Evolutionary conservation across 352 stramenopile species (phyloP).

Genomic region (Phytopythium ostracodes): DNA sequence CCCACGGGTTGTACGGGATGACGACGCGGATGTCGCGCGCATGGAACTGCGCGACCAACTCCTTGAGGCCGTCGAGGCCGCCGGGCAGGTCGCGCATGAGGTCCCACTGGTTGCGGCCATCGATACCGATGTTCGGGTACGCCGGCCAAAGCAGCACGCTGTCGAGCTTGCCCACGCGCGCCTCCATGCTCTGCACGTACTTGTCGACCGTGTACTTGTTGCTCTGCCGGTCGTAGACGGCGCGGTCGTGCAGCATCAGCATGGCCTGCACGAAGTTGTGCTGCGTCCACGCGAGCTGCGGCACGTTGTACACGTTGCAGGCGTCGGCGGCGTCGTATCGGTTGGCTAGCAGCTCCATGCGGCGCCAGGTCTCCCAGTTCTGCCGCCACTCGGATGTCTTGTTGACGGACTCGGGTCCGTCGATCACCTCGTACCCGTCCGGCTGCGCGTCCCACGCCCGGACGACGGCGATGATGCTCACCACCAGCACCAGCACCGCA

Average conservation of each 20-base stretch:
- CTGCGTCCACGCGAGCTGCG: constrained; percentile 65
- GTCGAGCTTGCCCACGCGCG: constrained; percentile 53
- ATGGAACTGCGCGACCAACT: constrained; percentile 62
- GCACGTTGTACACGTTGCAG: constrained; percentile 75
- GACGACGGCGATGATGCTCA: background rate
- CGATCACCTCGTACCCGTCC: constrained; percentile 77
- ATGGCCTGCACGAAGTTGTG: constrained; percentile 72
- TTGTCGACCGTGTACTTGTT: constrained; percentile 67
- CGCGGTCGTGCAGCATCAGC: constrained; percentile 73
- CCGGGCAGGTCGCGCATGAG: constrained; percentile 54
- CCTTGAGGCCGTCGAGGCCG: constrained; percentile 37
- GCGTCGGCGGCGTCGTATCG: constrained; percentile 50
- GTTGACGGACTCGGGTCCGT: constrained; percentile 36
- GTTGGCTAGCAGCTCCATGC: constrained; percentile 67
- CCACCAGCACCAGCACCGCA: background rate
- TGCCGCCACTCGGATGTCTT: constrained; percentile 42
- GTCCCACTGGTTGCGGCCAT: constrained; percentile 83
- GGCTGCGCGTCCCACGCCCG: constrained; percentile 68
- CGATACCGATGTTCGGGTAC: constrained; percentile 82
- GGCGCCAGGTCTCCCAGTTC: constrained; percentile 58
- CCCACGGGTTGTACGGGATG: constrained; percentile 86
- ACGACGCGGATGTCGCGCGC: constrained; percentile 51
- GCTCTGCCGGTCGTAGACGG: constrained; percentile 61
- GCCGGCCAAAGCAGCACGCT: constrained; percentile 81
- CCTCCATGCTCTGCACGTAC: constrained; percentile 56